Evolutionary conservation across 495 filamentous ascomycete species (phyloP).

Genomic region (Aspergillus bertholletiae): DNA sequence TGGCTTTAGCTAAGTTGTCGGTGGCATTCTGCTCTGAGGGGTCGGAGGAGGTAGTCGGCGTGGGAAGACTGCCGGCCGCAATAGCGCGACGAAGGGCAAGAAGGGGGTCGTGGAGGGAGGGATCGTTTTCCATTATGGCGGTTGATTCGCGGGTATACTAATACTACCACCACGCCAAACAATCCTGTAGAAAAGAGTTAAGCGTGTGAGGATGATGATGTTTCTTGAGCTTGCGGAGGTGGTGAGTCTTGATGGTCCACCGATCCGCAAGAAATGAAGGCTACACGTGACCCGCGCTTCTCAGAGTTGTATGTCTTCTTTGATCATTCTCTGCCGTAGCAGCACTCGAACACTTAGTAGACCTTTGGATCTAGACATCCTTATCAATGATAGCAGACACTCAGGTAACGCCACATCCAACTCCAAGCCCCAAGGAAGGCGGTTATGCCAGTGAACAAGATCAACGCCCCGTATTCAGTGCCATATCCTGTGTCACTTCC

Average conservation of each 20-base stretch:
- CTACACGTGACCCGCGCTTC: not conserved
- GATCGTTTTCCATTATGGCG: conserved; percentile 27
- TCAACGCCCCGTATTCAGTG: conserved; percentile 39
- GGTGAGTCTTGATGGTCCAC: not conserved
- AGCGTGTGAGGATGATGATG: not conserved
- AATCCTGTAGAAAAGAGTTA: not conserved
- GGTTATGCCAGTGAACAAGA: conserved; percentile 46
- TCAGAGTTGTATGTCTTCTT: too few species aligned
- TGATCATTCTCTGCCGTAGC: too few species aligned
- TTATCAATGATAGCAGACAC: too few species aligned
- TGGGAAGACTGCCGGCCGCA: conserved; percentile 58
- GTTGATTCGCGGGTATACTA: not conserved
- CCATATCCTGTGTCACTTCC: conserved; percentile 28
- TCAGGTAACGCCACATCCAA: conserved; percentile 30
- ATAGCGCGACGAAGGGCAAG: conserved; percentile 77
- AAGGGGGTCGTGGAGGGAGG: conserved; percentile 63
- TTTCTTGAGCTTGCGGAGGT: not conserved
- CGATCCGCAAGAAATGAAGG: not conserved
- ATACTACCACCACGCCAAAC: not conserved
- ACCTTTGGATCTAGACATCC: too few species aligned
- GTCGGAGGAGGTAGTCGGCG: conserved; percentile 66
- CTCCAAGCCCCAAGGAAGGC: conserved; percentile 34
- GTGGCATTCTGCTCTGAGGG: conserved; percentile 40
- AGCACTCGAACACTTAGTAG: too few species aligned
- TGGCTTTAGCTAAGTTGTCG: conserved; percentile 68